These are phyloP conservation scores for Recurvomyces mirabilis DNA, from an alignment of 495 filamentous ascomycete species.

Conservation along the genomic window DNA sequence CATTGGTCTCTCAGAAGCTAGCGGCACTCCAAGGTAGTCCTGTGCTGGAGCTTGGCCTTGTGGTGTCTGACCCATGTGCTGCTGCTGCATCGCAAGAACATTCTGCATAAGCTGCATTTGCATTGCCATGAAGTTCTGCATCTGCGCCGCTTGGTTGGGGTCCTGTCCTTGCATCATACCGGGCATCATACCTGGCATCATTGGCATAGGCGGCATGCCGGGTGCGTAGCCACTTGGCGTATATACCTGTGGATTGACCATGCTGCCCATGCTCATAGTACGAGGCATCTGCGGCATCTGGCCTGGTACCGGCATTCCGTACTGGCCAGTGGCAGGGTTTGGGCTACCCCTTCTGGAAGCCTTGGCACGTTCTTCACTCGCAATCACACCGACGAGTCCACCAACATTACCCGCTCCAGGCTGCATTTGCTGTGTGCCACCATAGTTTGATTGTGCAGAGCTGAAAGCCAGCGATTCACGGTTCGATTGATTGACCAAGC, in stretches of 20 bases:
- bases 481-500: conserved; percentile 60
- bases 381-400: conserved; percentile 85
- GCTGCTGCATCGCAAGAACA: conserved; percentile 48
- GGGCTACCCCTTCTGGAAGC: conserved; percentile 73
- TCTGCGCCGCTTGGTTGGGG: conserved; percentile 35
- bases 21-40: conserved; percentile 13
- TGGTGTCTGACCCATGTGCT: conserved; percentile 21
- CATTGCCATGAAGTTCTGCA: conserved; percentile 87
- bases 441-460: conserved; percentile 48
- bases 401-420: conserved; percentile 38
- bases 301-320: conserved; percentile 27
- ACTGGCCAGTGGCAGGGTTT: conserved; percentile 36
- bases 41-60: not conserved
- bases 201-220: conserved; percentile 34
- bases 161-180: conserved; percentile 1
- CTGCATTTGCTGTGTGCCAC: conserved; percentile 28
- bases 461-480: conserved; percentile 68
- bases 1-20: conserved; percentile 4
- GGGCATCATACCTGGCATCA: conserved; percentile 10
- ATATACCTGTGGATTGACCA: conserved; percentile 19
- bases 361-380: conserved; percentile 64
- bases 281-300: conserved; percentile 24
- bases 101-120: conserved; percentile 80
- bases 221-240: conserved; percentile 19
- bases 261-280: conserved; percentile 34